Evolutionary conservation across 768 basidiomycete genomes (phyloP).

Genomic region (Mycena polygramma): DNA sequence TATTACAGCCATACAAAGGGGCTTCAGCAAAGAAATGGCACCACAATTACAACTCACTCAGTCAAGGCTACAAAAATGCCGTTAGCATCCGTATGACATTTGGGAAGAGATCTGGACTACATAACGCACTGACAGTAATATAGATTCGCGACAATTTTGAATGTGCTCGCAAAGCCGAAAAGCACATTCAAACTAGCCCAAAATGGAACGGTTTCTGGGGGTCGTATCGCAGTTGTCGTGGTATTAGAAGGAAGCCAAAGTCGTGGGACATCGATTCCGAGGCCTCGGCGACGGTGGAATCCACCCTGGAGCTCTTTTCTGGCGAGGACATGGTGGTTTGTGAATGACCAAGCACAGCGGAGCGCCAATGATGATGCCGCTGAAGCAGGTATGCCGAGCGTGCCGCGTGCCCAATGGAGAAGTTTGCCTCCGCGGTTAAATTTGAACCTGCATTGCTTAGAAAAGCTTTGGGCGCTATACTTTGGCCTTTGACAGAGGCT

Average conservation of each 20-base stretch:
- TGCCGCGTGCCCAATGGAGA: background rate
- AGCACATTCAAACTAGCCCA: conserved; percentile 65
- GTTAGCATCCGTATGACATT: too few species aligned
- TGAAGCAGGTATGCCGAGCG: background rate
- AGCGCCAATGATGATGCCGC: background rate
- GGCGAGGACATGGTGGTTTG: conserved; percentile 17
- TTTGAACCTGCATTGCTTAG: background rate
- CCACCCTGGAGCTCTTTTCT: conserved; percentile 1
- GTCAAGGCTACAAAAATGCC: conserved; percentile 61
- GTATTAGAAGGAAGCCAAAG: conserved; percentile 76
- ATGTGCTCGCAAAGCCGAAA: conserved; percentile 76
- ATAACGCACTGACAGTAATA: conserved; percentile 80
- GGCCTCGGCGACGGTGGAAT: background rate
- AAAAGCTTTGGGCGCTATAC: too few species aligned
- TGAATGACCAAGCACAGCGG: background rate
- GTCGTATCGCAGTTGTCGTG: conserved; percentile 65
- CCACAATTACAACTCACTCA: conserved; percentile 61
- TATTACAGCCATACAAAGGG: too few species aligned
- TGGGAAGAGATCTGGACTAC: background rate
- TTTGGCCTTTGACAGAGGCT: too few species aligned
- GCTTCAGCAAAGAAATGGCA: background rate
- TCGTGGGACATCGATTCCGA: conserved; percentile 47
- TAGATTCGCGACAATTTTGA: conserved; percentile 76
- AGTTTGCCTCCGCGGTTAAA: conserved; percentile 8
- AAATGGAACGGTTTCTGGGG: conserved; percentile 65